A percentile compares a stretch with the other conserved stretches of the same genome.
Conservation (phyloP, 768 basidiomycete species). For the Rhodotorula paludigena region DNA sequence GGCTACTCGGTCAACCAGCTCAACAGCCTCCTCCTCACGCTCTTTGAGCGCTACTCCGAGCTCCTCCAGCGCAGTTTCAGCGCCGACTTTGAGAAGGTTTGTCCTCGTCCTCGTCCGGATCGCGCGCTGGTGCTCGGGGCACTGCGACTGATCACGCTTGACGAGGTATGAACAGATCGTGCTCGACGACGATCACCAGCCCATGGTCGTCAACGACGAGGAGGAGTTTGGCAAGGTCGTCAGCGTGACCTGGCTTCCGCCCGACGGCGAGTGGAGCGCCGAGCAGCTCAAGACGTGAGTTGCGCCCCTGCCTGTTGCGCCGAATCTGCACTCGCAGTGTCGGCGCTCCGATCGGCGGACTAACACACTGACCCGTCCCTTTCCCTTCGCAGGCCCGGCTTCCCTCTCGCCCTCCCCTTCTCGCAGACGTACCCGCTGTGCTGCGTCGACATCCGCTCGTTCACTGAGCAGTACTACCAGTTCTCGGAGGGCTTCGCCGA, state of each 20-base stretch:
- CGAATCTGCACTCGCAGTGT: too few species aligned
- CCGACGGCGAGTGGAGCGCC: constrained; percentile 52
- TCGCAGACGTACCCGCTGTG: constrained; percentile 92
- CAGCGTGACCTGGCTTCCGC: constrained; percentile 74
- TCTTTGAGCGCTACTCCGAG: constrained; percentile 84
- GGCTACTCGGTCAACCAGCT: constrained; percentile 78
- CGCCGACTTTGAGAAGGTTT: constrained; percentile 66
- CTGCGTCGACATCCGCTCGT: constrained; percentile 82
- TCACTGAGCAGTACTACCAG: constrained; percentile 91
- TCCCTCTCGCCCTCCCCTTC: constrained; percentile 80
- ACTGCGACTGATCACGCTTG: too few species aligned
- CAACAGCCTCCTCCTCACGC: constrained; percentile 72
- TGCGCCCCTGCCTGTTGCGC: too few species aligned
- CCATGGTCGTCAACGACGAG: constrained; percentile 63
- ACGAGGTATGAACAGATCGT: too few species aligned
- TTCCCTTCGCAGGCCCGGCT: constrained; percentile 52
- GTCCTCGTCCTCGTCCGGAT: neutral
- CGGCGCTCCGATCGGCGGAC: too few species aligned
- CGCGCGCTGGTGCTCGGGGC: neutral
- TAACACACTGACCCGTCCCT: too few species aligned
- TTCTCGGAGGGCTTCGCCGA: constrained; percentile 93
- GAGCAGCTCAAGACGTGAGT: constrained; percentile 23
- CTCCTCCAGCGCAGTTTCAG: constrained; percentile 77
- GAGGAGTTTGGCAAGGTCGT: constrained; percentile 68
- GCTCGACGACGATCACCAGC: constrained; percentile 71